A percentile compares a stretch with the other conserved stretches of the same genome.
Conservation (phyloP, 257 asterid genomes). For the Phtheirospermum japonicum region DNA sequence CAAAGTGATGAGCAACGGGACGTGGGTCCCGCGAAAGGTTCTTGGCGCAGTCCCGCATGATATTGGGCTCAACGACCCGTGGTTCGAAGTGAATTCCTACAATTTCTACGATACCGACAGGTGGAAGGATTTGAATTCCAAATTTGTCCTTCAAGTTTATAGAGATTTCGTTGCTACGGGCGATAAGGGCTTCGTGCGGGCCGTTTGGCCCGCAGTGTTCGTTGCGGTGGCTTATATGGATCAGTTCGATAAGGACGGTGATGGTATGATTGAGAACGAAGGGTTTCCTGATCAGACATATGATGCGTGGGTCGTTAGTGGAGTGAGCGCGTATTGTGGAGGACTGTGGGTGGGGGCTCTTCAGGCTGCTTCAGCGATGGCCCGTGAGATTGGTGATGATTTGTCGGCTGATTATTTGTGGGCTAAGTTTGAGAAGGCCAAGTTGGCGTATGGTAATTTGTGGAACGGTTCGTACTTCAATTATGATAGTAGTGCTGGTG, state of each 20-base stretch:
- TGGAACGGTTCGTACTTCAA: constrained; percentile 83
- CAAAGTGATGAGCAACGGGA: constrained; percentile 53
- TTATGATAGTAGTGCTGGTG: constrained; percentile 49
- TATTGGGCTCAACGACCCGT: constrained; percentile 76
- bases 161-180: constrained; percentile 73
- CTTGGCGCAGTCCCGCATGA: constrained; percentile 91
- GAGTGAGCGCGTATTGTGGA: constrained; percentile 73
- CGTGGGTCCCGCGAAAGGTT: constrained; percentile 52
- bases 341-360: constrained; percentile 85
- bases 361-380: constrained; percentile 80
- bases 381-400: constrained; percentile 59
- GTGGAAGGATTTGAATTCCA: constrained; percentile 88
- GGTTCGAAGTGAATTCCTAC: constrained; percentile 77
- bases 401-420: constrained; percentile 58
- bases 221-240: constrained; percentile 82
- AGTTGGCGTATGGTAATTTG: constrained; percentile 47
- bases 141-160: constrained; percentile 76
- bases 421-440: constrained; percentile 63
- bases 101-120: constrained; percentile 60
- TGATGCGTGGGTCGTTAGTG: constrained; percentile 68
- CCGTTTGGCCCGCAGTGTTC: constrained; percentile 85
- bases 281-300: constrained; percentile 82
- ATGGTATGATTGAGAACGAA: constrained; percentile 85
- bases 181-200: constrained; percentile 57
- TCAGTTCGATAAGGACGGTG: constrained; percentile 74